These are phyloP conservation scores for Hypoxylon lienhwacheense DNA, from an alignment of 495 filamentous ascomycete species.

Conservation along the genomic window DNA sequence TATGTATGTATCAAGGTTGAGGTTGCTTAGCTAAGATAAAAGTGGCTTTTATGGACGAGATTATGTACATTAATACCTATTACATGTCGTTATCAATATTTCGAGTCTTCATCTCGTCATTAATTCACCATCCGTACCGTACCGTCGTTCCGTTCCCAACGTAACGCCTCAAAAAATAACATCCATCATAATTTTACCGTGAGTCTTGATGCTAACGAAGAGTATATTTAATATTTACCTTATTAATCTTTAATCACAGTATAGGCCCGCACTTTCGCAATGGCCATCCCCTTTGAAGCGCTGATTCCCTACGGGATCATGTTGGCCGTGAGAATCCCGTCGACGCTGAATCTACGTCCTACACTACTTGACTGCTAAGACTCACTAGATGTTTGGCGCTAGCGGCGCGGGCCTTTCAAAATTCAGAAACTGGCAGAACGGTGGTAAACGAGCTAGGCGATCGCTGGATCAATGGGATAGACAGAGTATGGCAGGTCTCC, in stretches of 20 bases:
- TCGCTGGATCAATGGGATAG: constrained; percentile 91
- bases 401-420: constrained; percentile 74
- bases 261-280: constrained; percentile 48
- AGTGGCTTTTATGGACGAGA: too few relatives aligned
- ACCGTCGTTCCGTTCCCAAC: too few relatives aligned
- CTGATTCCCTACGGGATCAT: constrained; percentile 93
- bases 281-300: constrained; percentile 96
- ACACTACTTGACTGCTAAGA: constrained; percentile 35
- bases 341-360: constrained; percentile 23
- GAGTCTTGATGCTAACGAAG: not conserved
- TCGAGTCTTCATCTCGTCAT: too few relatives aligned
- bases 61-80: too few relatives aligned
- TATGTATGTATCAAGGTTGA: too few relatives aligned
- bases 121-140: too few relatives aligned
- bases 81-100: too few relatives aligned
- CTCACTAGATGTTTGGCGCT: constrained; percentile 81
- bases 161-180: constrained; percentile 12
- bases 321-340: constrained; percentile 64
- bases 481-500: constrained; percentile 66
- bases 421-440: constrained; percentile 78
- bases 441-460: constrained; percentile 81
- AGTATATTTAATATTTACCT: not conserved
- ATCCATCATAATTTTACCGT: constrained; percentile 6
- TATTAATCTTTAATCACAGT: constrained; percentile 9
- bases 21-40: too few relatives aligned